These are phyloP conservation scores for Lasiodiplodia sp. DNA, from an alignment of 2,329 filamentous ascomycete genomes.

Conservation along the genomic window DNA sequence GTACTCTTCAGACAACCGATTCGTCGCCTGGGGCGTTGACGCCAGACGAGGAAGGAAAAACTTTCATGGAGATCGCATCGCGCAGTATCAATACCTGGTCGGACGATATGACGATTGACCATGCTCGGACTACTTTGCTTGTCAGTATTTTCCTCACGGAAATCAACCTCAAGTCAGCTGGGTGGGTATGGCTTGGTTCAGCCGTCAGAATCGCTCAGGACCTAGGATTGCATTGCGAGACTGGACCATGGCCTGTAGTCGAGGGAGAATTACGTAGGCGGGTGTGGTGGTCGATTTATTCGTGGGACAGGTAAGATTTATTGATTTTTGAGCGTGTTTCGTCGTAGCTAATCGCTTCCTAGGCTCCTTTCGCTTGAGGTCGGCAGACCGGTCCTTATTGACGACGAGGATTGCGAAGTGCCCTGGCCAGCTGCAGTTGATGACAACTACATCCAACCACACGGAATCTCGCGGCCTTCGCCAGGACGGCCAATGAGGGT, in stretches of 20 bases:
- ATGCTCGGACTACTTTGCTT: conserved; percentile 75
- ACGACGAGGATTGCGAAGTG: conserved; percentile 88
- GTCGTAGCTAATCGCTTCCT: conserved; percentile 8
- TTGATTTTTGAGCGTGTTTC: neutral
- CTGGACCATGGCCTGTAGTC: conserved; percentile 73
- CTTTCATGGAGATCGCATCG: conserved; percentile 75
- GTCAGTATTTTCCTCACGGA: conserved; percentile 83
- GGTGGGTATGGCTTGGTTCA: conserved; percentile 84
- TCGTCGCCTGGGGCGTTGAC: conserved; percentile 63
- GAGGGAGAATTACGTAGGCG: conserved; percentile 86
- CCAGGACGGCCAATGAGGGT: conserved; percentile 54
- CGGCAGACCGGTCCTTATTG: conserved; percentile 80
- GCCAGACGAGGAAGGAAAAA: conserved; percentile 62
- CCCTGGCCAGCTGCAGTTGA: conserved; percentile 80
- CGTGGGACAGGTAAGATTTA: conserved; percentile 74
- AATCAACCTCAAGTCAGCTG: conserved; percentile 83
- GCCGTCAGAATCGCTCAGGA: conserved; percentile 84
- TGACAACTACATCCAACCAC: conserved; percentile 74
- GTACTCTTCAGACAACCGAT: conserved; percentile 73
- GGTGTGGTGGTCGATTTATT: conserved; percentile 94
- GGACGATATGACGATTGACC: conserved; percentile 77
- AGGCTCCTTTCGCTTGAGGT: conserved; percentile 79
- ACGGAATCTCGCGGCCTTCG: conserved; percentile 50
- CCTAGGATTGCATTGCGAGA: conserved; percentile 79
- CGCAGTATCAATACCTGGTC: conserved; percentile 80